phyloP scores from a whole-genome alignment of 106 monocot genomes.

The Posidonia australis region DNA sequence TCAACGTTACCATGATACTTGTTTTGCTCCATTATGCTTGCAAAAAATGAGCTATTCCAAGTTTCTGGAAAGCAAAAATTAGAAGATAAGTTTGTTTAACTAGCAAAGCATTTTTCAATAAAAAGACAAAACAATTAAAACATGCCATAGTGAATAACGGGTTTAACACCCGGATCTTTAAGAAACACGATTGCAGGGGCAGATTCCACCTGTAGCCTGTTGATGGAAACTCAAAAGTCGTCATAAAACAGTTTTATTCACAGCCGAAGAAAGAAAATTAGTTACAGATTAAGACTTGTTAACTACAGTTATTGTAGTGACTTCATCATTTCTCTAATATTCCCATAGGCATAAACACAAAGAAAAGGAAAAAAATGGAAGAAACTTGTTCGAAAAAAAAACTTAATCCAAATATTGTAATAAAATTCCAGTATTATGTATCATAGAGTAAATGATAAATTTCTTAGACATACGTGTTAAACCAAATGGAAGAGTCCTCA shows the following conservation, averaged over 20 bases:
- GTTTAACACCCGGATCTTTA: slow-evolving; percentile 59
- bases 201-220: slow-evolving; percentile 84
- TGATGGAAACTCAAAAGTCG: background rate
- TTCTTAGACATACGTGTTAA: slow-evolving; percentile 52
- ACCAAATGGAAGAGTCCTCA: slow-evolving; percentile 77
- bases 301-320: too few relatives aligned
- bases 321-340: too few relatives aligned
- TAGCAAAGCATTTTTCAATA: background rate
- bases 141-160: slow-evolving; percentile 80
- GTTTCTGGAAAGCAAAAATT: slow-evolving; percentile 33
- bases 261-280: too few relatives aligned
- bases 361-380: too few relatives aligned
- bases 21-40: slow-evolving; percentile 56
- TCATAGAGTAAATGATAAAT: background rate
- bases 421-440: background rate
- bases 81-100: background rate
- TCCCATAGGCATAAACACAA: too few relatives aligned
- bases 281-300: too few relatives aligned
- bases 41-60: slow-evolving; percentile 45
- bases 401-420: background rate
- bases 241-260: too few relatives aligned
- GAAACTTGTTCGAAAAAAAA: too few relatives aligned
- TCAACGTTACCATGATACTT: slow-evolving; percentile 54
- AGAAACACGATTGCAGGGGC: slow-evolving; percentile 78
- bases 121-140: background rate